phyloP scores from a whole-genome alignment of 352 stramenopile species.

The Globisporangium cylindrosporum region DNA sequence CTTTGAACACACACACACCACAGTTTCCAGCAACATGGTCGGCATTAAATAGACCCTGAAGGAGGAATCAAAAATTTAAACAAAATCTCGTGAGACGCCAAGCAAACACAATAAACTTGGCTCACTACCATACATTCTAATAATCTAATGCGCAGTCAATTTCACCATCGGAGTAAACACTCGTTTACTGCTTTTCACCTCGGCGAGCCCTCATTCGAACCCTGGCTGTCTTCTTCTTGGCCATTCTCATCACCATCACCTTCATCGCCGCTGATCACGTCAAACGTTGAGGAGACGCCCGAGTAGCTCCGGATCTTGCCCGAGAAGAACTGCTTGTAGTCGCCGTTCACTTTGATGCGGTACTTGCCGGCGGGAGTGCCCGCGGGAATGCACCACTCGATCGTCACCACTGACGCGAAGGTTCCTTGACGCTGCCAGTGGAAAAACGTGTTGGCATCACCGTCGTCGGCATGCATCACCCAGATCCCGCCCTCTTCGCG shows the following conservation, averaged over 20 bases:
- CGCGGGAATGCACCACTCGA: slow-evolving; percentile 68
- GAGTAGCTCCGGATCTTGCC: slow-evolving; percentile 44
- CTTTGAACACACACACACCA: neutral
- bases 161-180: neutral
- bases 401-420: slow-evolving; percentile 61
- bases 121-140: neutral
- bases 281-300: slow-evolving; percentile 60
- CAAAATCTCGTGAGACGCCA: neutral
- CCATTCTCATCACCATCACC: neutral
- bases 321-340: slow-evolving; percentile 73
- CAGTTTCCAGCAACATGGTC: neutral
- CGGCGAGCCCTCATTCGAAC: neutral
- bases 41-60: neutral
- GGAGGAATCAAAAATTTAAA: neutral
- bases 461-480: slow-evolving; percentile 72
- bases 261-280: slow-evolving; percentile 22
- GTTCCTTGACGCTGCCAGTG: slow-evolving; percentile 68
- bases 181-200: neutral
- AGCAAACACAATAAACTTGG: neutral
- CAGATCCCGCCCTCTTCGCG: slow-evolving; percentile 47
- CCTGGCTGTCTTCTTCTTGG: neutral
- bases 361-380: slow-evolving; percentile 49
- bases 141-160: neutral
- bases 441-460: slow-evolving; percentile 72
- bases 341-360: slow-evolving; percentile 76